phyloP scores from a whole-genome alignment of 2,329 filamentous ascomycete genomes.

The Fusarium dimerum region DNA sequence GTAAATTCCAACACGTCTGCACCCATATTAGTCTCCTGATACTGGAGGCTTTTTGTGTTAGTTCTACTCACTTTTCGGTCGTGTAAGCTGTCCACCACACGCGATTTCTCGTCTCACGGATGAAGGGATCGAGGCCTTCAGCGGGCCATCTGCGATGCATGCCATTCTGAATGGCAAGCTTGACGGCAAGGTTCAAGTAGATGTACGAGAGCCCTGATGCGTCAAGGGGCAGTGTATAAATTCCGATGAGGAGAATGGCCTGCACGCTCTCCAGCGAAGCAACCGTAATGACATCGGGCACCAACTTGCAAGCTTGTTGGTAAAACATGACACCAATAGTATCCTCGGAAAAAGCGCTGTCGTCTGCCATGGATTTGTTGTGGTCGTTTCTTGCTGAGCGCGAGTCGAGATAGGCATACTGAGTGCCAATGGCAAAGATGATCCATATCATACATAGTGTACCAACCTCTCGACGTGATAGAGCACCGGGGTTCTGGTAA shows the following conservation, averaged over 20 bases:
- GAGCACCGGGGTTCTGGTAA: constrained; percentile 40
- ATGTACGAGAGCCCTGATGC: constrained; percentile 58
- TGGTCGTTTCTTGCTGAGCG: constrained; percentile 20
- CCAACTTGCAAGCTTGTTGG: constrained; percentile 53
- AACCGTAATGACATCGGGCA: constrained; percentile 58
- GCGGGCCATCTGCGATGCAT: constrained; percentile 57
- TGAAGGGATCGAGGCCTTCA: constrained; percentile 46
- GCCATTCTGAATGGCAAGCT: constrained; percentile 60
- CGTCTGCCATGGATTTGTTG: constrained; percentile 17
- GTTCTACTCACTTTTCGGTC: constrained; percentile 50
- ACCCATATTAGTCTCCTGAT: constrained; percentile 15
- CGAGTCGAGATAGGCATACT: constrained; percentile 51
- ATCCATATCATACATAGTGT: constrained; percentile 48
- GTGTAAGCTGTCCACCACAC: constrained; percentile 61
- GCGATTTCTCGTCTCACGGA: constrained; percentile 54
- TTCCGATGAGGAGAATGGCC: constrained; percentile 56
- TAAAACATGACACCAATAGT: constrained; percentile 58
- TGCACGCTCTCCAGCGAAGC: constrained; percentile 60
- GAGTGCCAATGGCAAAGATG: constrained; percentile 51
- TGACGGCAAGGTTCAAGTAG: constrained; percentile 56
- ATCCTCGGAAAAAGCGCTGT: constrained; percentile 46
- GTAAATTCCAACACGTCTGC: constrained; percentile 55
- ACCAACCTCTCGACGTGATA: constrained; percentile 43
- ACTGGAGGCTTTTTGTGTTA: not conserved
- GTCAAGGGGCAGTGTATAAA: constrained; percentile 57